Evolutionary conservation across 495 filamentous ascomycete genomes (phyloP).

Genomic region (Lasiosphaeriaceae sp.): DNA sequence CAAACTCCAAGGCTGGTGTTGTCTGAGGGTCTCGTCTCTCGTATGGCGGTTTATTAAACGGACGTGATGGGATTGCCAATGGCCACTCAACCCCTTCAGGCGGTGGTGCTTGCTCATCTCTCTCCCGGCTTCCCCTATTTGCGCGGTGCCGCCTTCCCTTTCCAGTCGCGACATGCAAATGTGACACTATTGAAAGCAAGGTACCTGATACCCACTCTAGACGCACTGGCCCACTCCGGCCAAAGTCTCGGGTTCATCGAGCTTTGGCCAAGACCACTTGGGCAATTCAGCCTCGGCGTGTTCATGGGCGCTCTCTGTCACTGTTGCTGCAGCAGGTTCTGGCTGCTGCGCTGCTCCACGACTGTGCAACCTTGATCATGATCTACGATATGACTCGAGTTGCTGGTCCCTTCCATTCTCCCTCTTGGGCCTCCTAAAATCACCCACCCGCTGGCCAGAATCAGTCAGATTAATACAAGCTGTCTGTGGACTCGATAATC

Average conservation of each 20-base stretch:
- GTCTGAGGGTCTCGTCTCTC: no score
- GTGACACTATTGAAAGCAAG: constrained; percentile 11
- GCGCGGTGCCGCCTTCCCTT: constrained; percentile 13
- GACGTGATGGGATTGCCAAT: neutral
- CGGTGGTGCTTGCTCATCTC: constrained; percentile 2
- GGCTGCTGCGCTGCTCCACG: neutral
- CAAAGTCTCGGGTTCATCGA: constrained; percentile 15
- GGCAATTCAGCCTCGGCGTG: neutral
- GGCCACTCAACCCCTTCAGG: neutral
- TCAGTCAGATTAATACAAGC: no score
- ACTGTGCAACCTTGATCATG: neutral
- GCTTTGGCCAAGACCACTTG: neutral
- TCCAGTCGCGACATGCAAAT: constrained; percentile 5
- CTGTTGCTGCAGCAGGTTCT: no score
- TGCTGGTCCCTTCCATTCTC: no score
- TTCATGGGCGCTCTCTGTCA: no score
- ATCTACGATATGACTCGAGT: neutral
- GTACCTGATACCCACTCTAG: constrained; percentile 13
- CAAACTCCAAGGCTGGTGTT: neutral
- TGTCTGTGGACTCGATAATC: no score
- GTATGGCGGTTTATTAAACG: no score
- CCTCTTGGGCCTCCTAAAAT: no score
- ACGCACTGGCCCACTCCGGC: constrained; percentile 12
- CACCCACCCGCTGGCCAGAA: no score
- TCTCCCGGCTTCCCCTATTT: constrained; percentile 17